Percentiles rank a stretch among this genome's conserved stretches.
Conservation (phyloP, 306 rosid species). For the Gastrolobium bilobum region DNA sequence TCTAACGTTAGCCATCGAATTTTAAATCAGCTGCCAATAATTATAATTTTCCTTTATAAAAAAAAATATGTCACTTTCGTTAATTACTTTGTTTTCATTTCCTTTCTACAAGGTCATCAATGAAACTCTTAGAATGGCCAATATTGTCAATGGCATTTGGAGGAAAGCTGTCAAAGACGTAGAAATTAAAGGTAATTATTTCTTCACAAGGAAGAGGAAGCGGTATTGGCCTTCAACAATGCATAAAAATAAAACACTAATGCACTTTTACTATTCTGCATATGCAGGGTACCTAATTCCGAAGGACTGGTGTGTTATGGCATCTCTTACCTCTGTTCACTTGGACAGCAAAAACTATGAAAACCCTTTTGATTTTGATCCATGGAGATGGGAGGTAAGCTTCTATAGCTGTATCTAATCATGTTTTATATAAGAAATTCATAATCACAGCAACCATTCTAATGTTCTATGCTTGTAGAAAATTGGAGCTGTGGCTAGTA, state of each 20-base stretch:
- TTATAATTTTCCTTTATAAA: background rate
- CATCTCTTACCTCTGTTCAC: conserved; percentile 87
- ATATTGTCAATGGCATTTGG: conserved; percentile 94
- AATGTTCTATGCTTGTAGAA: conserved; percentile 42
- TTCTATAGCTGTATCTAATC: background rate
- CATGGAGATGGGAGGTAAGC: conserved; percentile 95
- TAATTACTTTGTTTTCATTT: conserved; percentile 1
- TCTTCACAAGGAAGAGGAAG: background rate
- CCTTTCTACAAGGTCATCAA: conserved; percentile 71
- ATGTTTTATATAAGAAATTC: background rate
- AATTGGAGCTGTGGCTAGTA: conserved; percentile 54
- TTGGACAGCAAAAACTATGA: conserved; percentile 68
- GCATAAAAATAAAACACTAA: conserved; percentile 14
- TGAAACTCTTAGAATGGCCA: conserved; percentile 94
- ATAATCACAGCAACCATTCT: background rate
- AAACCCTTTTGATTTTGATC: conserved; percentile 80
- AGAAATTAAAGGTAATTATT: conserved; percentile 78
- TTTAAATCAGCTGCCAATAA: background rate
- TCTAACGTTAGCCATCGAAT: conserved; percentile 30
- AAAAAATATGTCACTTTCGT: background rate
- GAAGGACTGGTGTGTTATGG: conserved; percentile 71
- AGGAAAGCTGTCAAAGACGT: conserved; percentile 84
- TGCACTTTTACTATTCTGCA: background rate
- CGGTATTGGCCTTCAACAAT: background rate
- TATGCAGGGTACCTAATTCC: conserved; percentile 80